Conservation (phyloP, 2,329 filamentous ascomycete species). For the Colletotrichum tabaci region DNA sequence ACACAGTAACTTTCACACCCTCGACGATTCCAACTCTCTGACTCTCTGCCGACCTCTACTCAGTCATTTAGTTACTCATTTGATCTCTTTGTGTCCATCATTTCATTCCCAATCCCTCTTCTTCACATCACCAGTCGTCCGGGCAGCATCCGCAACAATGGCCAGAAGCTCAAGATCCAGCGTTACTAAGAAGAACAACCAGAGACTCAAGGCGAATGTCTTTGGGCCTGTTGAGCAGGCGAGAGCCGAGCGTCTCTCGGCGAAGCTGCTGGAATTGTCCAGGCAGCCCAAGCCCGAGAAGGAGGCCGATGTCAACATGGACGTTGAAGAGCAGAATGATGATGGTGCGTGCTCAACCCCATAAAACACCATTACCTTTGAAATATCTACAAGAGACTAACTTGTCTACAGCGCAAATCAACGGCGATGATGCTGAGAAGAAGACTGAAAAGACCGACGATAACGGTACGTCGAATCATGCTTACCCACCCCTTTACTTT, state of each 20-base stretch:
- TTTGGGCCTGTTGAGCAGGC: slow-evolving; percentile 88
- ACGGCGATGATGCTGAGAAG: slow-evolving; percentile 48
- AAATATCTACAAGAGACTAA: slow-evolving; percentile 36
- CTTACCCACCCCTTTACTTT: slow-evolving; percentile 38
- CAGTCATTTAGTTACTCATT: background rate
- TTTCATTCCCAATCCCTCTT: background rate
- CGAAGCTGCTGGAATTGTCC: slow-evolving; percentile 86
- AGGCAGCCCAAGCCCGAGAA: slow-evolving; percentile 79
- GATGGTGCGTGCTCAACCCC: slow-evolving; percentile 22
- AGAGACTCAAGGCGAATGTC: slow-evolving; percentile 82
- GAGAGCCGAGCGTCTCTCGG: slow-evolving; percentile 85
- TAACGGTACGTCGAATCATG: slow-evolving; percentile 14
- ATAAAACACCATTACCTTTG: background rate
- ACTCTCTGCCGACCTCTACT: no score
- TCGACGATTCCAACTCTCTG: background rate
- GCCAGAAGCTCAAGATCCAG: slow-evolving; percentile 89
- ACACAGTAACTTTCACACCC: slow-evolving; percentile 15
- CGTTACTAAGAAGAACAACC: slow-evolving; percentile 86
- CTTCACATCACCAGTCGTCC: slow-evolving; percentile 22
- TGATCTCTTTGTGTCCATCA: no score
- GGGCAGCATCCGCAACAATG: slow-evolving; percentile 69
- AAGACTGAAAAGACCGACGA: slow-evolving; percentile 49
- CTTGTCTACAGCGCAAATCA: slow-evolving; percentile 44
- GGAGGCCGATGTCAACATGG: slow-evolving; percentile 65
- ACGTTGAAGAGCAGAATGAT: slow-evolving; percentile 51